Percentiles rank a stretch among this genome's conserved stretches.
Evolutionary conservation across 129 eudicot genomes (phyloP).

Genomic region (Gnaphalium uliginosum): DNA sequence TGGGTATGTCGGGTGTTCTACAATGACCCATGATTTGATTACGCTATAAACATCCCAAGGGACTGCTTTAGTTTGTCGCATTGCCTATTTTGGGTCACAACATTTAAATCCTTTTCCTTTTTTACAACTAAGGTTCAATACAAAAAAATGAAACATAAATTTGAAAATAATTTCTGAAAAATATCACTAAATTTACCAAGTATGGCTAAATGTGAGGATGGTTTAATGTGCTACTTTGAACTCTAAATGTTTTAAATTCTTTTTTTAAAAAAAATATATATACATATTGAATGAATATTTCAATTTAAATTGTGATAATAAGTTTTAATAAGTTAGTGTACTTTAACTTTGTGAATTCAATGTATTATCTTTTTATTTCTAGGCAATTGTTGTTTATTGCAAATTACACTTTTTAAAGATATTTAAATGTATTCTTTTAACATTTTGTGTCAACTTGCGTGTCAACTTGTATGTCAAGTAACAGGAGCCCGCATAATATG

Average conservation of each 20-base stretch:
- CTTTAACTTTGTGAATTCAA: neutral
- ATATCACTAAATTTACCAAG: no score
- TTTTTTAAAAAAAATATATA: neutral
- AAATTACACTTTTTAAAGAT: neutral
- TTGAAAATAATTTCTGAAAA: no score
- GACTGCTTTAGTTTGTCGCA: neutral
- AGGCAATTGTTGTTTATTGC: constrained; percentile 6
- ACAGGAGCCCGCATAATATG: neutral
- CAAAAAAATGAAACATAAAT: no score
- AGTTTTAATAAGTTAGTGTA: neutral
- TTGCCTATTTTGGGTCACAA: constrained; percentile 19
- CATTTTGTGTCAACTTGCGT: neutral
- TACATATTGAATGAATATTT: no score
- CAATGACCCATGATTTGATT: constrained; percentile 30
- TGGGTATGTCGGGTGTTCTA: constrained; percentile 2
- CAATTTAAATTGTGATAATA: neutral
- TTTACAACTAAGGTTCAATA: no score
- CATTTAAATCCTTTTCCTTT: neutral
- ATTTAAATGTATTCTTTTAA: neutral
- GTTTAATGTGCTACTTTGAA: no score
- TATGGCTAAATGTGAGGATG: no score
- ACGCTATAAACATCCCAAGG: neutral
- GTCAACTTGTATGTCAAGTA: constrained; percentile 3
- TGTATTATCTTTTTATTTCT: neutral
- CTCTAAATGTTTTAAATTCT: neutral